phyloP scores from a whole-genome alignment of 2,329 filamentous ascomycete genomes.

The Pseudocercospora ulei region DNA sequence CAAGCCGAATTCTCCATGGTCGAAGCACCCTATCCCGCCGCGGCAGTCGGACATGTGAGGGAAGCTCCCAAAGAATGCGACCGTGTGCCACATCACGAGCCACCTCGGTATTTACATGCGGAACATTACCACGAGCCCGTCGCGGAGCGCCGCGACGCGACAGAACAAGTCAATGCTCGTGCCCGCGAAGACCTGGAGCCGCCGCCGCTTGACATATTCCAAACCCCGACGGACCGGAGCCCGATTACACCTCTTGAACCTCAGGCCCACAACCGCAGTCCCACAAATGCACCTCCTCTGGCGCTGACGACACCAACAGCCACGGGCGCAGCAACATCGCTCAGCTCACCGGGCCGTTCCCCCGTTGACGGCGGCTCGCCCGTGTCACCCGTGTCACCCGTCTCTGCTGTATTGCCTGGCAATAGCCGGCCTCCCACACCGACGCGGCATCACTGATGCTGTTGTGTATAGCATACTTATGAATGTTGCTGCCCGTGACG shows the following conservation, averaged over 20 bases:
- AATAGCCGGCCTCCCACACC: constrained; percentile 12
- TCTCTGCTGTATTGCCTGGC: constrained; percentile 15
- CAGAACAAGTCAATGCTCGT: constrained; percentile 1
- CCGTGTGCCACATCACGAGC: constrained; percentile 2
- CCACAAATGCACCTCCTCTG: constrained; percentile 6
- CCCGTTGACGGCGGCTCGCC: constrained; percentile 15
- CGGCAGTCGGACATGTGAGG: constrained; percentile 1
- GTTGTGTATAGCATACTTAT: constrained; percentile 1
- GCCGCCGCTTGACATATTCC: constrained; percentile 3
- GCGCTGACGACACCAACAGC: constrained; percentile 13
- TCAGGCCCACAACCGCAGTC: constrained; percentile 4
- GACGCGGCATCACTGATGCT: constrained; percentile 7
- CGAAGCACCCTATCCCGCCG: constrained; percentile 12
- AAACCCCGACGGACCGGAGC: constrained; percentile 12
- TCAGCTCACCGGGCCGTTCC: constrained; percentile 14
- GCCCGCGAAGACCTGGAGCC: constrained; percentile 4
- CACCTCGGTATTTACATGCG: constrained; percentile 1
- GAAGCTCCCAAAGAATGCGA: constrained; percentile 4
- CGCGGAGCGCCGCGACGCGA: constrained; percentile 2
- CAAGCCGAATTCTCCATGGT: constrained; percentile 21
- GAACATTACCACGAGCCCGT: constrained; percentile 1
- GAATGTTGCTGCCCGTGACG: neutral
- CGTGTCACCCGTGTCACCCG: constrained; percentile 16
- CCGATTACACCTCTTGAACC: constrained; percentile 10
- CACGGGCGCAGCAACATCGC: constrained; percentile 2